Conservation (phyloP, 1,284 basidiomycete species). For the Austroboletus niveus region DNA sequence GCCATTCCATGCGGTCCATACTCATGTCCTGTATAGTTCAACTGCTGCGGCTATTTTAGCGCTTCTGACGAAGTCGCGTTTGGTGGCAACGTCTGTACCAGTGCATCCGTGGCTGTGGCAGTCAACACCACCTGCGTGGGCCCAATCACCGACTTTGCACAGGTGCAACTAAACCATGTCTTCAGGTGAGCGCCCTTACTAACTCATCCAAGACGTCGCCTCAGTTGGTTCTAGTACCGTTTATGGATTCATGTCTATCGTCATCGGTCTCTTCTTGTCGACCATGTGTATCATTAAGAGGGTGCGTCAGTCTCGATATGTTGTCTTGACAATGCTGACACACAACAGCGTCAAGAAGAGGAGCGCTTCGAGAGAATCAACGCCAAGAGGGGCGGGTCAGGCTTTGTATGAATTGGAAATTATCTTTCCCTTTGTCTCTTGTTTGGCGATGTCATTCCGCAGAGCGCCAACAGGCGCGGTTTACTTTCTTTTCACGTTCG, state of each 20-base stretch:
- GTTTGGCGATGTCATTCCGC: neutral
- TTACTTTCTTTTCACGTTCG: conserved; percentile 1
- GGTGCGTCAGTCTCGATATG: conserved; percentile 37
- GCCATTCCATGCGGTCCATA: neutral
- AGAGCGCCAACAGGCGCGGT: conserved; percentile 7
- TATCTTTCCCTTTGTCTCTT: neutral
- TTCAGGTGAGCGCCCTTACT: conserved; percentile 59
- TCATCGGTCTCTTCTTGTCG: conserved; percentile 70
- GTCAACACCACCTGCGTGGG: conserved; percentile 59
- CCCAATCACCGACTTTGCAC: conserved; percentile 61
- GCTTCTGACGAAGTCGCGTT: conserved; percentile 57
- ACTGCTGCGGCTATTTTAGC: conserved; percentile 82
- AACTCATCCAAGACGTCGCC: neutral
- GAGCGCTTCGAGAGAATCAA: conserved; percentile 86
- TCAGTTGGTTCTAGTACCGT: conserved; percentile 40
- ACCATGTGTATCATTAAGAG: conserved; percentile 83
- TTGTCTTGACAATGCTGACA: conserved; percentile 11
- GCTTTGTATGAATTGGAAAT: conserved; percentile 66
- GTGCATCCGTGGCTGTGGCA: conserved; percentile 42
- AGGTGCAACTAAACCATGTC: conserved; percentile 71
- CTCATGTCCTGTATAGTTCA: conserved; percentile 43
- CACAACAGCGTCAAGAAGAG: conserved; percentile 64
- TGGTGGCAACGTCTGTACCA: conserved; percentile 62
- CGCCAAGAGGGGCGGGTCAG: conserved; percentile 76
- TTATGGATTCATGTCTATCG: conserved; percentile 83